Conservation (phyloP, 805 yeast genomes). For the Wickerhamiella spandovensis region DNA sequence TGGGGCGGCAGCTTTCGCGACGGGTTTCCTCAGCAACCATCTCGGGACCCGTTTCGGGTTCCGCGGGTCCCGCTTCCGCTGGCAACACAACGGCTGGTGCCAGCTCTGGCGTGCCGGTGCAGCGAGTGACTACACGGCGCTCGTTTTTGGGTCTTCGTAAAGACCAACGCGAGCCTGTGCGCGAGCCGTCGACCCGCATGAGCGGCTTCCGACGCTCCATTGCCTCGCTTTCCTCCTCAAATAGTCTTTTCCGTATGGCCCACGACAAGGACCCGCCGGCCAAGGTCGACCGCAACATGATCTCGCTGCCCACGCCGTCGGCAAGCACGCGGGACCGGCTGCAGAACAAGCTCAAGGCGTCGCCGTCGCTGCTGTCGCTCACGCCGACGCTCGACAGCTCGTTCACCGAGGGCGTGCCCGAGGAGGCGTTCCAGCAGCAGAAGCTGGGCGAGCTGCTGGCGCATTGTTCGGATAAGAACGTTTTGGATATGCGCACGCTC, state of each 20-base stretch:
- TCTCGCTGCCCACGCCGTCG: slow-evolving; percentile 48
- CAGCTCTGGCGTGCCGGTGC: not conserved
- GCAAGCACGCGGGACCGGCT: slow-evolving; percentile 42
- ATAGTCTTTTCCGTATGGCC: not conserved
- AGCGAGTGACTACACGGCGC: not conserved
- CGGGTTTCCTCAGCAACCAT: not conserved
- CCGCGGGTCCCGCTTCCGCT: too few species aligned
- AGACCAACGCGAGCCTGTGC: not conserved
- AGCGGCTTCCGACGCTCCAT: not conserved
- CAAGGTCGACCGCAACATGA: slow-evolving; percentile 16
- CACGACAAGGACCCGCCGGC: not conserved
- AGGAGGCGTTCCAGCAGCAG: slow-evolving; percentile 24
- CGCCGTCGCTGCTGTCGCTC: slow-evolving; percentile 35
- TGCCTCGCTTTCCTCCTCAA: not conserved
- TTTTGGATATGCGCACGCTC: slow-evolving; percentile 4
- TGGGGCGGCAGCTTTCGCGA: not conserved
- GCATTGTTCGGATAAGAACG: slow-evolving; percentile 25
- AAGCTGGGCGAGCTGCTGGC: slow-evolving; percentile 26
- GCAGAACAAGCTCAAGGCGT: slow-evolving; percentile 38
- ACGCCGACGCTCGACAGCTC: slow-evolving; percentile 17
- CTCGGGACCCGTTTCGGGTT: not conserved
- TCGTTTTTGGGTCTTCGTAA: not conserved
- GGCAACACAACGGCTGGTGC: not conserved
- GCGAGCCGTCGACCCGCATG: not conserved
- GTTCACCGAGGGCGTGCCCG: slow-evolving; percentile 16